phyloP scores from a whole-genome alignment of 495 filamentous ascomycete species.

The Hypoxylon intermedium region DNA sequence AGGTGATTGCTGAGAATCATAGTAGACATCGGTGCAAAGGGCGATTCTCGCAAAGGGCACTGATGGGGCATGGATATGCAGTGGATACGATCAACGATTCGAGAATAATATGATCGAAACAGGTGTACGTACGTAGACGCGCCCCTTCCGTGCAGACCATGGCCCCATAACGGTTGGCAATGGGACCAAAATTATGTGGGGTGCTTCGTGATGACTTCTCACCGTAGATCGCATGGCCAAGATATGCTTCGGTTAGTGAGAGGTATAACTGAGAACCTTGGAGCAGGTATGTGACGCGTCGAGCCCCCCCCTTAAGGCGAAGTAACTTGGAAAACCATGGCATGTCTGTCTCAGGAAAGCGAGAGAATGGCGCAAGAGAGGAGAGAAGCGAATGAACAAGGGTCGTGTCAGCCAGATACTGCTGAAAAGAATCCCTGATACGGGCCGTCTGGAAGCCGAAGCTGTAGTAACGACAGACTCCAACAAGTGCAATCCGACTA shows the following conservation, averaged over 20 bases:
- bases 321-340: constrained; percentile 6
- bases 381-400: neutral
- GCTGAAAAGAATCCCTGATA: constrained; percentile 13
- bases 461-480: constrained; percentile 9
- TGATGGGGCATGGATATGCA: constrained; percentile 17
- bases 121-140: neutral
- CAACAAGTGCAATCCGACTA: constrained; percentile 10
- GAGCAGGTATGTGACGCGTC: neutral
- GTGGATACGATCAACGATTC: neutral
- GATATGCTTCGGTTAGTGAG: neutral
- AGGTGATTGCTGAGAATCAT: no score
- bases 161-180: neutral
- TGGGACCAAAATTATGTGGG: constrained; percentile 9
- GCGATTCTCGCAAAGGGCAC: neutral
- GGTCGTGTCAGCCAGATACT: constrained; percentile 3
- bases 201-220: neutral
- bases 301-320: neutral
- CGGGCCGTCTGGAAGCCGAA: constrained; percentile 8
- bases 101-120: neutral
- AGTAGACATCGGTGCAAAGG: neutral
- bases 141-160: neutral
- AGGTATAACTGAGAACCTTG: neutral
- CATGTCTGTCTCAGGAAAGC: neutral
- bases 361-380: neutral
- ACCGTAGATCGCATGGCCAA: neutral